phyloP scores from a whole-genome alignment of 2,329 filamentous ascomycete species.

The Triangularia verruculosa region DNA sequence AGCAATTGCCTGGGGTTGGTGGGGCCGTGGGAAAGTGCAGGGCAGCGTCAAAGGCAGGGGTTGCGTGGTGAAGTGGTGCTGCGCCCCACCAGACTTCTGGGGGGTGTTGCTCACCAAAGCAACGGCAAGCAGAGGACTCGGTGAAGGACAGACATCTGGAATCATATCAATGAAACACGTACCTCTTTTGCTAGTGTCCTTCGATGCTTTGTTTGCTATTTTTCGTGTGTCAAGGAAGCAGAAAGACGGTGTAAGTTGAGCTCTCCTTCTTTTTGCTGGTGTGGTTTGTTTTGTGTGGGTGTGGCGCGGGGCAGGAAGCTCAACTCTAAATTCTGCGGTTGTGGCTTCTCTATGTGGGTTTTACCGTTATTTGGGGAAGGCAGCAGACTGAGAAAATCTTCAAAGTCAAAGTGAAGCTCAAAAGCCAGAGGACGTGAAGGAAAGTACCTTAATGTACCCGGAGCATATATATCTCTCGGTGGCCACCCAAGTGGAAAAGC shows the following conservation, averaged over 20 bases:
- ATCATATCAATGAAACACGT: background rate
- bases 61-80: background rate
- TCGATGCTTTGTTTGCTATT: background rate
- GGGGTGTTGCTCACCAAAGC: background rate
- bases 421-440: background rate
- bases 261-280: background rate
- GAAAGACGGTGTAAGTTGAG: background rate
- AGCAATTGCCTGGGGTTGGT: slow-evolving; percentile 15
- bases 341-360: background rate
- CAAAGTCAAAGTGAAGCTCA: background rate
- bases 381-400: background rate
- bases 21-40: slow-evolving; percentile 19
- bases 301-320: background rate
- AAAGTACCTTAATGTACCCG: background rate
- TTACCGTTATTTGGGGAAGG: no score
- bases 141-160: background rate
- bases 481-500: background rate
- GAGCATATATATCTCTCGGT: background rate
- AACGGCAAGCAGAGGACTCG: background rate
- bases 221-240: background rate
- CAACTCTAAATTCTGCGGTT: background rate
- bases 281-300: background rate
- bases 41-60: slow-evolving; percentile 1
- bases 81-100: background rate
- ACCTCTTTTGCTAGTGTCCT: background rate